Percentiles rank a stretch among this genome's conserved stretches.
Conservation (phyloP, 2,329 filamentous ascomycete genomes). For the Metarhizium sp. region DNA sequence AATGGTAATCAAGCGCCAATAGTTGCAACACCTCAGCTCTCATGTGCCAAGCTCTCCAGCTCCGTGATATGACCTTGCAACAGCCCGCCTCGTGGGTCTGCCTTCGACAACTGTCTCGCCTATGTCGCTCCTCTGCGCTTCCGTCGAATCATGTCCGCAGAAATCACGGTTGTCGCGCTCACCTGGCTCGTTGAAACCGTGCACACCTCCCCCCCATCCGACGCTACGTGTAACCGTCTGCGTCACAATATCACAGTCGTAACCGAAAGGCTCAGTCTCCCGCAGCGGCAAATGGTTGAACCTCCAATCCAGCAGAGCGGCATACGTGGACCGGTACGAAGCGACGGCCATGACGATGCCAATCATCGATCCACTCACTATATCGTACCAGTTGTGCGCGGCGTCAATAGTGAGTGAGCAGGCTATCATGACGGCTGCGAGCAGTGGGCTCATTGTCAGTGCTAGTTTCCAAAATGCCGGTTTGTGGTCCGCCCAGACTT, state of each 20-base stretch:
- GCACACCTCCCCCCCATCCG: constrained; percentile 16
- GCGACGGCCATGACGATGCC: constrained; percentile 54
- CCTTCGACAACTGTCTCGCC: too few species aligned
- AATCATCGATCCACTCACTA: constrained; percentile 53
- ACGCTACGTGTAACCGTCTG: constrained; percentile 15
- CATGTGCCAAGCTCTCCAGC: too few species aligned
- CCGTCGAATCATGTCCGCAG: background rate
- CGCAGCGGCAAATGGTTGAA: constrained; percentile 57
- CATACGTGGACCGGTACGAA: constrained; percentile 57
- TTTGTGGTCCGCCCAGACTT: constrained; percentile 58
- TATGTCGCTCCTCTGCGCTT: background rate
- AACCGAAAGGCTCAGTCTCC: constrained; percentile 13
- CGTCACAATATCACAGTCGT: constrained; percentile 8
- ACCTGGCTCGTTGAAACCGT: background rate
- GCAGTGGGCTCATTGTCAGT: constrained; percentile 46
- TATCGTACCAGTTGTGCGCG: constrained; percentile 63
- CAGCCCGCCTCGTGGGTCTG: too few species aligned
- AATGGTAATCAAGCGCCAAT: too few species aligned
- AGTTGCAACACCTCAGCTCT: too few species aligned
- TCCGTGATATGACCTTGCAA: too few species aligned
- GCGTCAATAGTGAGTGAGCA: constrained; percentile 55
- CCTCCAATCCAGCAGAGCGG: constrained; percentile 59
- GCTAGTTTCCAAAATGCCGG: constrained; percentile 59
- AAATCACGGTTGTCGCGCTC: background rate
- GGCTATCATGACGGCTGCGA: constrained; percentile 50